Evolutionary conservation across 108 stramenopile species (phyloP).

Genomic region (Mayamaea pseudoterrestris): DNA sequence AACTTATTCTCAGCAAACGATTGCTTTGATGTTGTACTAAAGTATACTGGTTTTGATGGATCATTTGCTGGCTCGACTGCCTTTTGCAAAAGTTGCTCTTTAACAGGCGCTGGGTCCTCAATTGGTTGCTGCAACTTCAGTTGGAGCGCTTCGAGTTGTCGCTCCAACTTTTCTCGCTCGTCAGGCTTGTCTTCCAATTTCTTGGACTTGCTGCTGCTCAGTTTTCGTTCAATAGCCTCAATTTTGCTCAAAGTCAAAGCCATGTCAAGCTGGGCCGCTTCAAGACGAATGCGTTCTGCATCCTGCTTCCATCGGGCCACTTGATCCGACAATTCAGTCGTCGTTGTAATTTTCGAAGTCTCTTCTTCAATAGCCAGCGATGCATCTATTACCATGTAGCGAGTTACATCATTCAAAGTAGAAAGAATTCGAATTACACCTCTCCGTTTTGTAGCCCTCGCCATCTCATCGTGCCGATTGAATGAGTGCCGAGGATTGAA

Average conservation of each 20-base stretch:
- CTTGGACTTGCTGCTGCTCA: slow-evolving; percentile 13
- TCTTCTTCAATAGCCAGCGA: no score
- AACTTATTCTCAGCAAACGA: background rate
- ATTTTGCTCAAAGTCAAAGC: slow-evolving; percentile 62
- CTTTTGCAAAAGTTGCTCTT: no score
- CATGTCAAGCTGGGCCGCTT: slow-evolving; percentile 54
- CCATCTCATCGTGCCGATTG: no score
- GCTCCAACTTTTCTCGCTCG: slow-evolving; percentile 21
- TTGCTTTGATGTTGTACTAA: background rate
- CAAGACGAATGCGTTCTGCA: slow-evolving; percentile 50
- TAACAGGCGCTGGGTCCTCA: background rate
- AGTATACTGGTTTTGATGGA: no score
- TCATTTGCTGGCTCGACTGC: no score
- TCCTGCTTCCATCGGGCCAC: slow-evolving; percentile 36
- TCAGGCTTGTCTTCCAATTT: slow-evolving; percentile 8
- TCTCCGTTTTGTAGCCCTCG: no score
- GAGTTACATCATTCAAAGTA: no score
- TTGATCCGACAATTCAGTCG: no score
- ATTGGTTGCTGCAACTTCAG: background rate
- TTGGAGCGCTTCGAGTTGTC: slow-evolving; percentile 25
- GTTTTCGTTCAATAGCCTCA: slow-evolving; percentile 32
- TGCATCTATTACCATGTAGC: no score
- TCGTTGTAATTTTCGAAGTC: no score
- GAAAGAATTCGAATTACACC: no score
- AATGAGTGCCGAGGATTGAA: no score